Conservation (phyloP, 768 basidiomycete species). For the Serpula lacrymans region DNA sequence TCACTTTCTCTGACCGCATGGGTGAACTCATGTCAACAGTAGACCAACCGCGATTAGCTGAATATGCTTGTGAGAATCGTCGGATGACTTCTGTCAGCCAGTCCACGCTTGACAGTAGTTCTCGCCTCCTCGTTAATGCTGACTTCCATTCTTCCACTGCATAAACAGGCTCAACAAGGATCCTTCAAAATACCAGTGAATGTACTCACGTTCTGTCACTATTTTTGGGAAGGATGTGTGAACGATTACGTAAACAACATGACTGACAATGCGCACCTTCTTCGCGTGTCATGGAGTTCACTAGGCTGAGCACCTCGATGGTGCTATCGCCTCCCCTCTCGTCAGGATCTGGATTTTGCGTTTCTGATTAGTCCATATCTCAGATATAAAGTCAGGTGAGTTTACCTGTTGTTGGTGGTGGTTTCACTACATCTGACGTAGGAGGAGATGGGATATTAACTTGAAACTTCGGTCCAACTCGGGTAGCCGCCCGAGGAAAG, state of each 20-base stretch:
- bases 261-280: constrained; percentile 51
- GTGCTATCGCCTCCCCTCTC: constrained; percentile 72
- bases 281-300: constrained; percentile 60
- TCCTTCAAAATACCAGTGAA: not conserved
- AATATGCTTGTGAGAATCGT: constrained; percentile 66
- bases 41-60: constrained; percentile 52
- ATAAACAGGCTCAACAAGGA: constrained; percentile 2
- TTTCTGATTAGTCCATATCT: constrained; percentile 3
- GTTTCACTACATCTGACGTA: constrained; percentile 39
- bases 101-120: constrained; percentile 63
- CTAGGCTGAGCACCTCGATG: constrained; percentile 64
- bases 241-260: constrained; percentile 14
- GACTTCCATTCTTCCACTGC: constrained; percentile 68
- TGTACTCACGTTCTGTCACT: constrained; percentile 57
- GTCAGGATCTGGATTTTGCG: constrained; percentile 30
- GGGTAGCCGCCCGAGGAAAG: constrained; percentile 89
- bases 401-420: constrained; percentile 37
- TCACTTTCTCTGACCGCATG: constrained; percentile 63
- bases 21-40: constrained; percentile 62
- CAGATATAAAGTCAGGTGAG: not conserved
- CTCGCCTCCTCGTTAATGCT: constrained; percentile 48
- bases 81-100: constrained; percentile 76
- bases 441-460: constrained; percentile 46
- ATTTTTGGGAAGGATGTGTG: too few relatives aligned
- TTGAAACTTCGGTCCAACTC: constrained; percentile 88